Conservation (phyloP, 2,329 filamentous ascomycete species). For the Calonectria honghensis region DNA sequence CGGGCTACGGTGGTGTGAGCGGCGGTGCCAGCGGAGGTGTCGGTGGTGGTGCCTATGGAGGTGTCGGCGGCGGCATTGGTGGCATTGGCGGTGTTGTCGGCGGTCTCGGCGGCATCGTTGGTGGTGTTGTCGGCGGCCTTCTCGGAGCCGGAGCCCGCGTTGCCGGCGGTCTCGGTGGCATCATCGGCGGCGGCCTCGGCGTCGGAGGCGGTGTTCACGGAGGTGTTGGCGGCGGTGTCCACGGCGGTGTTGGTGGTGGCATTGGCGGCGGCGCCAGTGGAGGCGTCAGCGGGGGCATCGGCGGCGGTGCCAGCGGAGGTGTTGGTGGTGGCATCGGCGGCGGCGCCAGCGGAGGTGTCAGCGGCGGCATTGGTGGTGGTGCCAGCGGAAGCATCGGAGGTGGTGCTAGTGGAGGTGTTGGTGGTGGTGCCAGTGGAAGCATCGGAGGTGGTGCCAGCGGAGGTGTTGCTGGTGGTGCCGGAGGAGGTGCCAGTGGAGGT, state of each 20-base stretch:
- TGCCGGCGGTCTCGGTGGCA: background rate
- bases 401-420: background rate
- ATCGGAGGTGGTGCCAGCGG: background rate
- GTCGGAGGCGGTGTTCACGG: background rate
- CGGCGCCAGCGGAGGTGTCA: background rate
- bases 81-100: background rate
- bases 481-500: background rate
- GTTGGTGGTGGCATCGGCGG: background rate
- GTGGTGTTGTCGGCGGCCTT: background rate
- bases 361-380: background rate
- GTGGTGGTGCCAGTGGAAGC: background rate
- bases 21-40: background rate
- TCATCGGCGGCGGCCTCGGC: background rate
- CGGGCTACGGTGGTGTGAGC: background rate
- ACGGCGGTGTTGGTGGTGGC: background rate
- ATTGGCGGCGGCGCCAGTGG: background rate
- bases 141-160: slow-evolving; percentile 1
- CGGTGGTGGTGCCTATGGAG: background rate
- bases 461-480: background rate
- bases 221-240: background rate
- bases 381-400: background rate
- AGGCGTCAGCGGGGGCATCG: background rate
- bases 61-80: background rate
- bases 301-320: background rate
- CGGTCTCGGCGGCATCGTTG: background rate